These are phyloP conservation scores for Isochrysis galbana DNA, from an alignment of 78 protist species.

Conservation along the genomic window DNA sequence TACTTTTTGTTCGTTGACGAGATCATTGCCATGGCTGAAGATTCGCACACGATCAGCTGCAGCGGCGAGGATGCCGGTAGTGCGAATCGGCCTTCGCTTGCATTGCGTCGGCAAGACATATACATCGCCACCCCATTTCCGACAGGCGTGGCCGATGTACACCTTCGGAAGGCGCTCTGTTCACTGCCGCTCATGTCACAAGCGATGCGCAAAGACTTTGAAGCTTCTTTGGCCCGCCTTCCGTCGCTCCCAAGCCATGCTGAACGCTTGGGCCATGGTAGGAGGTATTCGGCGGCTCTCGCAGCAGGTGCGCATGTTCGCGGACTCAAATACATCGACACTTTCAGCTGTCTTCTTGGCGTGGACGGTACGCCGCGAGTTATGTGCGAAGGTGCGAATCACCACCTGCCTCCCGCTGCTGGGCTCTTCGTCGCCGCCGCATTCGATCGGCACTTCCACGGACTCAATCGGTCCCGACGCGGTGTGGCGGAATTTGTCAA, in stretches of 20 bases:
- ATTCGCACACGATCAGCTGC: not conserved
- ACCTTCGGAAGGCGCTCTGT: not conserved
- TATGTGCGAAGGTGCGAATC: not conserved
- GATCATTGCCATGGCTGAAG: not conserved
- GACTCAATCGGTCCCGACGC: not conserved
- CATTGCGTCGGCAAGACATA: not conserved
- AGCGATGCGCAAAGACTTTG: not conserved
- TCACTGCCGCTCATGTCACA: not conserved
- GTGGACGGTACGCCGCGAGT: not conserved
- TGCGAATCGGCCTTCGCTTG: not conserved
- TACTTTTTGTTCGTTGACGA: not conserved
- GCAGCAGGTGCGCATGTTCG: not conserved
- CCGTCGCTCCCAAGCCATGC: not conserved
- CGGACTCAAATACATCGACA: not conserved
- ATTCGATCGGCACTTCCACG: not conserved
- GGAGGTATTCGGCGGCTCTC: not conserved
- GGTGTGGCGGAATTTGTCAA: not conserved
- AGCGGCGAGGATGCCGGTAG: not conserved
- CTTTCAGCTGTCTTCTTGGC: not conserved
- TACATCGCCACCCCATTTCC: not conserved
- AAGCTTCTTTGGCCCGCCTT: not conserved
- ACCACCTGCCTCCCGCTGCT: not conserved
- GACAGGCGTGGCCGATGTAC: not conserved
- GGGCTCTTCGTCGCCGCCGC: not conserved
- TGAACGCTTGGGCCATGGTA: not conserved